Percentiles rank a stretch among this genome's conserved stretches.
phyloP scores from a whole-genome alignment of 441 rosid species.

The Capsella rubella region DNA sequence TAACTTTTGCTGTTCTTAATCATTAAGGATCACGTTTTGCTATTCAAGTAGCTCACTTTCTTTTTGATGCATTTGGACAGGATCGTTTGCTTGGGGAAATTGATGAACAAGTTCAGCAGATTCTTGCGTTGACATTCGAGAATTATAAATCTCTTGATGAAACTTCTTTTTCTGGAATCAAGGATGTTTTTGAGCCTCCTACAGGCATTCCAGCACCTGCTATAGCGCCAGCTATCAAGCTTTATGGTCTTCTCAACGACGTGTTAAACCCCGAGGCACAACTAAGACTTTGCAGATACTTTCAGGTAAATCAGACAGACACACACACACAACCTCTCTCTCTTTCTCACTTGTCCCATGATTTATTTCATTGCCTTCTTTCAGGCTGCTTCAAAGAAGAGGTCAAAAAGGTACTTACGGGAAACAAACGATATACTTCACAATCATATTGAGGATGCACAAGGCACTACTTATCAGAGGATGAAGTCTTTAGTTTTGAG shows the following conservation, averaged over 20 bases:
- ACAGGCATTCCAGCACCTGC: constrained; percentile 82
- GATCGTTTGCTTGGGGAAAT: constrained; percentile 88
- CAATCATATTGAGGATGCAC: constrained; percentile 53
- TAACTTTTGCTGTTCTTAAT: neutral
- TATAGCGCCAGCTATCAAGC: constrained; percentile 88
- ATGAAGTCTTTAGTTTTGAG: constrained; percentile 71
- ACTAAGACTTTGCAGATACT: constrained; percentile 73
- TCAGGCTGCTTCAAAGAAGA: constrained; percentile 87
- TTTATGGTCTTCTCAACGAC: constrained; percentile 83
- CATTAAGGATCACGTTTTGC: neutral
- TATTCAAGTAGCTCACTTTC: constrained; percentile 20
- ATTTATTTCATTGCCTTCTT: neutral
- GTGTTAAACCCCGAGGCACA: constrained; percentile 79
- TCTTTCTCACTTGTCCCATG: constrained; percentile 10
- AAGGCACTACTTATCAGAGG: constrained; percentile 66
- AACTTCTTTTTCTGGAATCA: constrained; percentile 63
- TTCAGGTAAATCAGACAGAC: constrained; percentile 64
- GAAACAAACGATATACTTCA: constrained; percentile 72
- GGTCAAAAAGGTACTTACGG: constrained; percentile 70
- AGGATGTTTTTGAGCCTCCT: constrained; percentile 71
- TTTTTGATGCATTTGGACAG: constrained; percentile 50
- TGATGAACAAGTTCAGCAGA: constrained; percentile 81
- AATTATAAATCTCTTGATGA: constrained; percentile 90
- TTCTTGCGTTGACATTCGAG: constrained; percentile 71
- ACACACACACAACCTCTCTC: neutral